Conservation (phyloP, 805 yeast genomes). For the Ogataea siamensis region DNA sequence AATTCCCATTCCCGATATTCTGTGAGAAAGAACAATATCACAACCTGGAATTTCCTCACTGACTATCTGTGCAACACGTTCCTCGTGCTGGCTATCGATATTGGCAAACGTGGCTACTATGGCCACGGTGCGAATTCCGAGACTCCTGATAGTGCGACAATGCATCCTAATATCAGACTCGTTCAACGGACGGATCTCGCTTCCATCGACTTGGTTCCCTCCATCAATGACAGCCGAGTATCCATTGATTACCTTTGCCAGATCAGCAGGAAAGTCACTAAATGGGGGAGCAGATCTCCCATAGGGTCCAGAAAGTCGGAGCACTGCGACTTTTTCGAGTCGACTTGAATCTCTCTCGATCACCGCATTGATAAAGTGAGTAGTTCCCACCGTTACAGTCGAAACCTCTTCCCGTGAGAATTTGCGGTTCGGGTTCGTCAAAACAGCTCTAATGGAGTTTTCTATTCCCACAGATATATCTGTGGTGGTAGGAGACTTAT, state of each 20-base stretch:
- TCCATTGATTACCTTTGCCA: slow-evolving; percentile 7
- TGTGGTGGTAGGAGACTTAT: slow-evolving; percentile 8
- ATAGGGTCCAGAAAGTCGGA: slow-evolving; percentile 7
- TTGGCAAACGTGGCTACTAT: slow-evolving; percentile 8
- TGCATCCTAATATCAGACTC: slow-evolving; percentile 4
- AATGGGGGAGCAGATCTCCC: slow-evolving; percentile 9
- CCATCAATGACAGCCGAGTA: slow-evolving; percentile 7
- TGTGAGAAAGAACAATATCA: slow-evolving; percentile 9
- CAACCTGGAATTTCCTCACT: slow-evolving; percentile 6
- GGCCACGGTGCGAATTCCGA: slow-evolving; percentile 6
- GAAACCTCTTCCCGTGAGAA: slow-evolving; percentile 4
- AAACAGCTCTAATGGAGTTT: slow-evolving; percentile 5
- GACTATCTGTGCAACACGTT: slow-evolving; percentile 5
- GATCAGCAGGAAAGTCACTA: slow-evolving; percentile 9
- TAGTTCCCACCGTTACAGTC: slow-evolving; percentile 9
- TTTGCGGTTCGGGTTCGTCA: slow-evolving; percentile 2
- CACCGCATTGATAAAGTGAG: slow-evolving; percentile 12
- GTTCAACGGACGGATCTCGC: slow-evolving; percentile 5
- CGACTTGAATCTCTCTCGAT: slow-evolving; percentile 9
- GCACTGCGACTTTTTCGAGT: slow-evolving; percentile 9
- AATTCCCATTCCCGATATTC: slow-evolving; percentile 7
- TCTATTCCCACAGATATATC: slow-evolving; percentile 10
- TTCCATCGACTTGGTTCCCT: slow-evolving; percentile 7
- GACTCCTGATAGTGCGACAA: slow-evolving; percentile 1
- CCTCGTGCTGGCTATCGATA: slow-evolving; percentile 5